Evolutionary conservation across 2,329 filamentous ascomycete genomes (phyloP), one percentile per base, ranked within the genome.

Genomic region (Penicillium sp.): DNA sequence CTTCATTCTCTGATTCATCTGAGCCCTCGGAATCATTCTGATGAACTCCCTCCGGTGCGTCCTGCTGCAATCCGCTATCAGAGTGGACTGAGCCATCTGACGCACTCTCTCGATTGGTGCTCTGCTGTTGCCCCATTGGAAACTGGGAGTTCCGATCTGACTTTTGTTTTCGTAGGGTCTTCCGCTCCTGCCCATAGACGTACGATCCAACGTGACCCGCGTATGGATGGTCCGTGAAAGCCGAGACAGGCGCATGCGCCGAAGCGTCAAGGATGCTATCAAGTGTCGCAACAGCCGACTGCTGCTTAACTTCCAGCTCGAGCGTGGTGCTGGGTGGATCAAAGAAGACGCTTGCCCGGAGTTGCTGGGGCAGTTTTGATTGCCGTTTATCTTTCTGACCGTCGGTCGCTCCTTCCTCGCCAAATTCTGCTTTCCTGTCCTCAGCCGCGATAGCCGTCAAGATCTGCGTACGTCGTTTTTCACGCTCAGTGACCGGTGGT

Each of bases 211-310:
- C 80, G 61, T 87, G 85, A 4, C 92, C 92, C 27, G 88, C 90
- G 69, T 90, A 92, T 0, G 88, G 85, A 72, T 97, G 92, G 68
- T 97, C 92, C 0, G 90, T 96, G 67, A 98, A 98, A 26, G 93
- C 93, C 63, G 83, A 91, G 29, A 96, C 92, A 1, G 95, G 95
- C 0, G 95, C 93, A 58, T 83, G 85, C 3, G 91, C 90, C 3
- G 93, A 95, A 8, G 93, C 95, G 70, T 96, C 90, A 16, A 99
- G 83, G 53, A 99, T 96, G 71, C 87, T 93, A 64, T 99, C 93
- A 8, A 99, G 83, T 0, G 93, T 96, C 43, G 86, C 88, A 70
- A 92, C 91, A 11, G 93, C 93, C 26, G 95, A 98, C 19, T 91
- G 89, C 57, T 90, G 87, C 72, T 84, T 82, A 43, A 86, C 75